Base-by-base conservation (phyloP, 305 asterid species). In the Fraxinus sp. region DNA sequence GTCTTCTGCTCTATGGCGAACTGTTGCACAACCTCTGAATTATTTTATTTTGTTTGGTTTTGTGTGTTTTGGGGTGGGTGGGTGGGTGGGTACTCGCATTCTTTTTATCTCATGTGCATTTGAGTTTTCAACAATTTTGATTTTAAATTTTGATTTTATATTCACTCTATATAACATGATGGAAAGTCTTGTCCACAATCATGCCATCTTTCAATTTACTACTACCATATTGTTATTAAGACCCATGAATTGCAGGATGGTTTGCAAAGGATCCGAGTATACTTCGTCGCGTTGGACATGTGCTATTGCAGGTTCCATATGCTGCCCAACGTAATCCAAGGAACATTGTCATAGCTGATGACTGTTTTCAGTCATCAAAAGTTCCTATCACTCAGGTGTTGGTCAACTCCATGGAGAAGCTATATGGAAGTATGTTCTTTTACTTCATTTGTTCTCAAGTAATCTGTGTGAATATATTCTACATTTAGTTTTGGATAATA, bases 211-310 rank as follows among this genome's bases (percentile, higher is more conserved):
- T 71, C 33, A 18, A 75, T 74, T 74, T 30, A 2, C 24, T 30
- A 26, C 44, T 72, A 62, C 74, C 28, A 16, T 37, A 33, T 68
- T 85, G 78, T 44, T 77, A 20, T 55, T 39, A 68, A 24, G 75
- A 76, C 80, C 33, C 68, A 66, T 80, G 68, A 79, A 77, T 85
- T 89, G 89, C 93, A 97, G 99, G 99, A 79, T 92, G 98, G 98
- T 93, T 92, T 86, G 97, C 99, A 0, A 94, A 88, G 88, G 98
- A 97, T 86, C 95, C 97, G 44, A 87, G 88, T 35, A 80, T 94
- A 83, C 91, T 97, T 82, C 97, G 97, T 71, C 97, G 95, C 76
- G 99, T 97, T 82, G 98, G 98, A 82, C 98, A 97, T 79, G 91
- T 94, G 84, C 89, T 97, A 75, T 88, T 97, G 90, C 99, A 94